A percentile compares a stretch with the other conserved stretches of the same genome.
phyloP scores from a whole-genome alignment of 345 rosid species.

The Lepidium didymum region DNA sequence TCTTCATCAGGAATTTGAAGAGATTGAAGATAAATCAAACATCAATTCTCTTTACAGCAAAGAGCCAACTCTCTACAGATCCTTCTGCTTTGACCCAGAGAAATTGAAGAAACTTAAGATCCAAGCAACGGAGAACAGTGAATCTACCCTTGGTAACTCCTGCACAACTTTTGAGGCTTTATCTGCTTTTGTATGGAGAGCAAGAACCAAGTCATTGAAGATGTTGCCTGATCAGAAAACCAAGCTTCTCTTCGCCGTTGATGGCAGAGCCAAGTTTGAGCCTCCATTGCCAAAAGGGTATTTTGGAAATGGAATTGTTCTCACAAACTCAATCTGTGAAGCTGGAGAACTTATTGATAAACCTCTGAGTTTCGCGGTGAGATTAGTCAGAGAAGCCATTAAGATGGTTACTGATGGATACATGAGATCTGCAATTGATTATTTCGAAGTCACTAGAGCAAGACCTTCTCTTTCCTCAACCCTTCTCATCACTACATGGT shows the following conservation, averaged over 20 bases:
- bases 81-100: constrained; percentile 69
- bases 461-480: constrained; percentile 85
- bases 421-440: constrained; percentile 95
- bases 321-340: constrained; percentile 59
- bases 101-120: constrained; percentile 58
- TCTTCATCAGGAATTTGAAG: constrained; percentile 60
- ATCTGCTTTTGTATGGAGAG: constrained; percentile 84
- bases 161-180: constrained; percentile 77
- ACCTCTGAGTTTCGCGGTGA: constrained; percentile 54
- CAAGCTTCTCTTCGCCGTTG: constrained; percentile 85
- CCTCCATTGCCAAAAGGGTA: constrained; percentile 83
- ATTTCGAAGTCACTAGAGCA: constrained; percentile 73
- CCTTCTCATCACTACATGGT: constrained; percentile 85
- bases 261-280: constrained; percentile 70
- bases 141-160: constrained; percentile 28
- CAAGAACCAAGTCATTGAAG: constrained; percentile 63
- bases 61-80: constrained; percentile 45
- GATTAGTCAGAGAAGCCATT: constrained; percentile 61
- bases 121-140: constrained; percentile 46
- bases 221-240: constrained; percentile 57
- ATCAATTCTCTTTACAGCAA: constrained; percentile 42
- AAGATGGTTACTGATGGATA: constrained; percentile 69
- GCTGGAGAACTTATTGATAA: constrained; percentile 58
- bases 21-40: constrained; percentile 51
- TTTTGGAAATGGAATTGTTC: constrained; percentile 80